phyloP scores from a whole-genome alignment of 2,329 filamentous ascomycete species.

The Aaosphaeria pasadenensis region DNA sequence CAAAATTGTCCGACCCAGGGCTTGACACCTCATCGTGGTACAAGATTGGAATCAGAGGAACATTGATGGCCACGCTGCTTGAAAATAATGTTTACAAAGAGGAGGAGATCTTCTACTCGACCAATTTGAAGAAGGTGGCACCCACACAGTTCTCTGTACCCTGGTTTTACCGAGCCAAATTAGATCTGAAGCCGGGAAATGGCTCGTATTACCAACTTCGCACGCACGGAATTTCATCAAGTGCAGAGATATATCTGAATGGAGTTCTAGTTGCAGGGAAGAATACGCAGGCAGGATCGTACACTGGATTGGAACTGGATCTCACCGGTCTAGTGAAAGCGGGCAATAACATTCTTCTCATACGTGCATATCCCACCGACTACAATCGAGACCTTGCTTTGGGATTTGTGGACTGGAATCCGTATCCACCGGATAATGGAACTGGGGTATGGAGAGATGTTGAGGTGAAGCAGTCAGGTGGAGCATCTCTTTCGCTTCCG shows the following conservation, averaged over 20 bases:
- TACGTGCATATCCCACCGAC: constrained; percentile 56
- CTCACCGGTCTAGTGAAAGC: constrained; percentile 44
- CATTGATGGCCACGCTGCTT: constrained; percentile 58
- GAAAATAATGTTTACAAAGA: constrained; percentile 53
- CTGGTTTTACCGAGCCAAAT: constrained; percentile 60
- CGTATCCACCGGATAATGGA: constrained; percentile 60
- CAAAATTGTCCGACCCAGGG: constrained; percentile 12
- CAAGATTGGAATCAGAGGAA: constrained; percentile 49
- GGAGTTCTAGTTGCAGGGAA: constrained; percentile 51
- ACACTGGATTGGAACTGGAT: constrained; percentile 56
- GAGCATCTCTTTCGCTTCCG: constrained; percentile 37
- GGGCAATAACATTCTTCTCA: constrained; percentile 50
- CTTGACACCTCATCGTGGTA: constrained; percentile 53
- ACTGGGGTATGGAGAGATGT: constrained; percentile 63
- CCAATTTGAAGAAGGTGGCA: constrained; percentile 48
- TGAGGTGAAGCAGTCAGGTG: constrained; percentile 53
- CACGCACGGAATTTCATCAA: constrained; percentile 60
- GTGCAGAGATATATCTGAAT: constrained; percentile 60
- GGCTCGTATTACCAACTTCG: constrained; percentile 51
- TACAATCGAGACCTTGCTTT: constrained; percentile 59
- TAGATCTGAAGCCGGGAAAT: constrained; percentile 33
- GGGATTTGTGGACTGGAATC: constrained; percentile 63
- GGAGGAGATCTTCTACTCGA: constrained; percentile 54
- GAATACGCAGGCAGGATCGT: constrained; percentile 53
- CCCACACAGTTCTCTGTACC: constrained; percentile 50